These are phyloP conservation scores for Termitomyces sp. DNA, from an alignment of 768 basidiomycete genomes.

Conservation along the genomic window DNA sequence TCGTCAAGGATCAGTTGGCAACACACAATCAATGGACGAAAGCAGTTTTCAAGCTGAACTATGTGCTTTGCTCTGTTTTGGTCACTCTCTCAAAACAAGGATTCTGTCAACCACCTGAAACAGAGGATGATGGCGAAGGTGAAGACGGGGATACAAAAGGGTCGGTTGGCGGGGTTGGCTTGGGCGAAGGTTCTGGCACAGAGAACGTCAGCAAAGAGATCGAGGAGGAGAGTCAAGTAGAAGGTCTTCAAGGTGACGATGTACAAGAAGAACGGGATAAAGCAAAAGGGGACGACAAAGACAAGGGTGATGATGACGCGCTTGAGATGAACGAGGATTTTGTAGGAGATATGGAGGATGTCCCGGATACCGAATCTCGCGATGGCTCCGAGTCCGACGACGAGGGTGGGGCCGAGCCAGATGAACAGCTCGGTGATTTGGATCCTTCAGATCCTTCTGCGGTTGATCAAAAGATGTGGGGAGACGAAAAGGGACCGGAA, in stretches of 20 bases:
- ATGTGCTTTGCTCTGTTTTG: constrained; percentile 70
- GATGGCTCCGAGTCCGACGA: constrained; percentile 47
- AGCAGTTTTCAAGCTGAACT: constrained; percentile 79
- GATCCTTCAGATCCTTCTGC: constrained; percentile 79
- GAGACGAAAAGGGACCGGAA: constrained; percentile 65
- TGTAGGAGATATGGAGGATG: constrained; percentile 80
- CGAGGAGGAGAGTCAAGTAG: constrained; percentile 94
- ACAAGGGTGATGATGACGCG: constrained; percentile 65
- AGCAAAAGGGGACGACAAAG: constrained; percentile 40
- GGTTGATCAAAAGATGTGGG: constrained; percentile 97
- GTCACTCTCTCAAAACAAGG: constrained; percentile 76
- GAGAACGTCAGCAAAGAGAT: constrained; percentile 94
- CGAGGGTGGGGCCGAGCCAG: constrained; percentile 58
- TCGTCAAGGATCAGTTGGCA: constrained; percentile 55
- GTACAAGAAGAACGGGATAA: constrained; percentile 41
- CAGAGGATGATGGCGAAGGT: constrained; percentile 46
- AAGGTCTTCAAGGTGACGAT: constrained; percentile 77
- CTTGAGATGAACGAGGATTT: constrained; percentile 93
- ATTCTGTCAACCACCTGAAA: constrained; percentile 87
- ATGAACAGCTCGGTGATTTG: constrained; percentile 80
- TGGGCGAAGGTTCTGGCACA: constrained; percentile 82
- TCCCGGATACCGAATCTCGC: constrained; percentile 59
- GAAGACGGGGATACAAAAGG: constrained; percentile 44
- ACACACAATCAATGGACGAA: constrained; percentile 62
- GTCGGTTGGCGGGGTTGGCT: constrained; percentile 71